Base-by-base conservation (phyloP, 306 rosid genomes). In the Senna siamea region DNA sequence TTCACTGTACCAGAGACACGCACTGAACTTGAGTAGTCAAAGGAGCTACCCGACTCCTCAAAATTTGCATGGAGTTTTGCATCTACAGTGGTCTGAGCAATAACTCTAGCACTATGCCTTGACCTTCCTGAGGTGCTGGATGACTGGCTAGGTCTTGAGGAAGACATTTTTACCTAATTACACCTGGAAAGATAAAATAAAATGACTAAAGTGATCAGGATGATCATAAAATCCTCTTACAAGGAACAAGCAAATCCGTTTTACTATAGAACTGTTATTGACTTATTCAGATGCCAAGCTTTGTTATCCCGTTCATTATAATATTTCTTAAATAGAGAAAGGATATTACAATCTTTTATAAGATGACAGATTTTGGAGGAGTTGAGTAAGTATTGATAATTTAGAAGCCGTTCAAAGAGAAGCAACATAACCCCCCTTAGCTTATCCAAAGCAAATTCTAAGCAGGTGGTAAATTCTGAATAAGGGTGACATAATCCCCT, bases 1-100 rank as follows among this genome's bases (percentile, higher is more conserved):
- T 54, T 66, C 38, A 64, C 77, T n/a, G 85, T 30, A 43, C 79
- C 65, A 30, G 86, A 44, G 15, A 70, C 72, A 15, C 86, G 89
- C 54, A 89, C 88, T 7, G 93, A 89, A 57, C 74, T 86, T 8
- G 91, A 84, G 88, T 89, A 89, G 83, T 89, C 91, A 47, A 89
- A 89, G 34, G 91, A 86, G 78, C 74, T 78, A 20, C 94, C 89
- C 0, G 94, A 80, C 74, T 81, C 91, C 82, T 89, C 94, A 75
- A 84, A 89, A 69, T 82, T 84, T 53, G 94, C 88, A 35, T 89
- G 91, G 8, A 89, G 85, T 82, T 89, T 89, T 44, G 94, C 94
- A 81, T 89, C 91, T 7, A 86, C 88, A 64, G 89, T 80, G 66
- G 94, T 89, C 78, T 89, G 94, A 78, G 91, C 89, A 71, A 89